Conservation (phyloP, 441 rosid species). For the Metrosideros polymorpha region DNA sequence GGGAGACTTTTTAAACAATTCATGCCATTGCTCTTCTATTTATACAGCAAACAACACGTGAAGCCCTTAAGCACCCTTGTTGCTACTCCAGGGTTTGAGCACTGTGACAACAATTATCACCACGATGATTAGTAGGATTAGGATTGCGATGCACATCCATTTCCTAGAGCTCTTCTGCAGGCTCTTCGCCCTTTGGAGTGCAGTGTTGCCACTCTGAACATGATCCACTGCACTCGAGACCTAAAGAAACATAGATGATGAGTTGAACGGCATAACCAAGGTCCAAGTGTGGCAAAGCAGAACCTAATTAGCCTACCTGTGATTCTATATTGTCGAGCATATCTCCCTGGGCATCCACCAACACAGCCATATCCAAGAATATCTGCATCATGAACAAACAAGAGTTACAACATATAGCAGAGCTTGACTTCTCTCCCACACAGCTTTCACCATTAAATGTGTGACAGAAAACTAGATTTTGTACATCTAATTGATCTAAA, state of each 20-base stretch:
- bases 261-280: neutral
- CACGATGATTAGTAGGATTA: constrained; percentile 72
- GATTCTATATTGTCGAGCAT: constrained; percentile 94
- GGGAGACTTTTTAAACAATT: neutral
- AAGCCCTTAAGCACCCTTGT: constrained; percentile 47
- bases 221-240: constrained; percentile 92
- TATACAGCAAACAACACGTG: neutral
- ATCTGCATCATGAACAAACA: constrained; percentile 34
- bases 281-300: neutral
- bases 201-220: constrained; percentile 73
- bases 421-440: neutral
- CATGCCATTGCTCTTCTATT: neutral
- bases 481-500: neutral
- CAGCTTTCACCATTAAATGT: neutral
- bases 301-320: constrained; percentile 34
- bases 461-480: neutral
- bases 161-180: constrained; percentile 79
- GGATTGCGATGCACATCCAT: constrained; percentile 87
- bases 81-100: constrained; percentile 72
- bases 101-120: constrained; percentile 56
- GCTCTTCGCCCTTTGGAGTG: constrained; percentile 65
- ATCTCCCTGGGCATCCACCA: constrained; percentile 96
- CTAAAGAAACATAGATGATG: constrained; percentile 19
- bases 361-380: constrained; percentile 93
- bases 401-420: neutral